Percentiles rank a stretch among this genome's conserved stretches.
These are phyloP conservation scores for Solanum virginianum DNA, from an alignment of 257 asterid species.

Conservation along the genomic window DNA sequence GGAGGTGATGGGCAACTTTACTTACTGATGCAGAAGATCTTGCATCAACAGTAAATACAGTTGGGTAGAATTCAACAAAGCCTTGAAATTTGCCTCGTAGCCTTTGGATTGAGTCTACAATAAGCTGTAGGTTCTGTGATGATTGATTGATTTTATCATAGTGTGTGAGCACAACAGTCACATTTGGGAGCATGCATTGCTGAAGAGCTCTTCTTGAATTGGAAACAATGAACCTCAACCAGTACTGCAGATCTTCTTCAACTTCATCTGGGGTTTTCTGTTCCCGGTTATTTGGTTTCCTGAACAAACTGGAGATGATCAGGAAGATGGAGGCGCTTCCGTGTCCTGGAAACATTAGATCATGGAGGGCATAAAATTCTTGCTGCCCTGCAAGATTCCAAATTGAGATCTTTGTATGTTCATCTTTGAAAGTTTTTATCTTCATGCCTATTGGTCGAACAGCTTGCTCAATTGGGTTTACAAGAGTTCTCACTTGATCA, in stretches of 20 bases:
- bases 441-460: slow-evolving; percentile 46
- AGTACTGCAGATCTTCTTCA: slow-evolving; percentile 69
- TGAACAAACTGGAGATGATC: slow-evolving; percentile 48
- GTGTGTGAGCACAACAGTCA: slow-evolving; percentile 75
- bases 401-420: slow-evolving; percentile 53
- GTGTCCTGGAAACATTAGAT: slow-evolving; percentile 76
- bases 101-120: slow-evolving; percentile 28
- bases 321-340: slow-evolving; percentile 64
- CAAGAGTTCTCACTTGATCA: slow-evolving; percentile 57
- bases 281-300: slow-evolving; percentile 50
- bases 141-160: slow-evolving; percentile 45
- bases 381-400: slow-evolving; percentile 85
- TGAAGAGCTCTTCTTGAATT: slow-evolving; percentile 57
- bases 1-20: slow-evolving; percentile 54
- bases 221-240: slow-evolving; percentile 71
- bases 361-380: slow-evolving; percentile 50
- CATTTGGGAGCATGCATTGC: slow-evolving; percentile 72
- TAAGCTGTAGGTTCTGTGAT: slow-evolving; percentile 33
- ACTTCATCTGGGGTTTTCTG: slow-evolving; percentile 36
- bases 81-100: slow-evolving; percentile 57
- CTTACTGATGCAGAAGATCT: slow-evolving; percentile 75
- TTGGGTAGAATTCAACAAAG: slow-evolving; percentile 57
- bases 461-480: slow-evolving; percentile 74
- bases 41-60: slow-evolving; percentile 82
- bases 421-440: slow-evolving; percentile 48